Evolutionary conservation across 208 protist genomes (phyloP), one percentile per base, ranked within the genome.

Genomic region (Blechomonas ayalai): DNA sequence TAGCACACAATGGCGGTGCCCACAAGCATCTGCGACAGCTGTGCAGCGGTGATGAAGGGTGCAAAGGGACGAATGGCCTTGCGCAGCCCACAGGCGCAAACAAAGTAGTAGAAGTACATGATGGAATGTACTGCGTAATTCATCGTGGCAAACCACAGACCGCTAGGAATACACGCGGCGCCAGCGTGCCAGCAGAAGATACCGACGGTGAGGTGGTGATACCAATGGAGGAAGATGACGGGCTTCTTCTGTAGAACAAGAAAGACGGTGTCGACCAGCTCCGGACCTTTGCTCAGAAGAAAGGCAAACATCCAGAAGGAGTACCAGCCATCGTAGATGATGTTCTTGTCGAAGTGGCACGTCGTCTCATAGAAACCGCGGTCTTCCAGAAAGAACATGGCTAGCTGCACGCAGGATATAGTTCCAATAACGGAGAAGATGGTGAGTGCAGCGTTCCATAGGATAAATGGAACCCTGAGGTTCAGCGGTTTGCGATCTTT

Each of bases 91-190:
- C 61, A 72, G 1, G 74, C 64, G 49, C 73, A 79, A 25, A 93
- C 29, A 33, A 88, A 83, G 62, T 95, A 98, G 67, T 97, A 98
- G 2, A 74, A 60, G 66, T 98, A 98, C 92, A 97, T 97, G 63
- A 97, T 62, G 7, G 79, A 71, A 73, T 97, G 95, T 25, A 97
- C 90, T n/a, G 46, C 60, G 66, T 92, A 92, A 65, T 98, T 98
- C 87, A 97, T 95, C 12, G 69, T 60, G 9, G 79, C 76, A 40
- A 96, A 98, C 50, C 73, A 66, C 13, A 94, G 40, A 4, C 89
- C 87, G 49, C 62, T 52, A 8, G 57, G 47, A 26, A 86, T 85
- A 0, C 43, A 35, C 10, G 36, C 19, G 4, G 57, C 37, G 29
- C 75, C 90, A 0, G 83, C 73, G 47, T 92, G 73, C 90, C 87